phyloP scores from a whole-genome alignment of 2,329 filamentous ascomycete genomes.

The Incumbomyces delicatus region DNA sequence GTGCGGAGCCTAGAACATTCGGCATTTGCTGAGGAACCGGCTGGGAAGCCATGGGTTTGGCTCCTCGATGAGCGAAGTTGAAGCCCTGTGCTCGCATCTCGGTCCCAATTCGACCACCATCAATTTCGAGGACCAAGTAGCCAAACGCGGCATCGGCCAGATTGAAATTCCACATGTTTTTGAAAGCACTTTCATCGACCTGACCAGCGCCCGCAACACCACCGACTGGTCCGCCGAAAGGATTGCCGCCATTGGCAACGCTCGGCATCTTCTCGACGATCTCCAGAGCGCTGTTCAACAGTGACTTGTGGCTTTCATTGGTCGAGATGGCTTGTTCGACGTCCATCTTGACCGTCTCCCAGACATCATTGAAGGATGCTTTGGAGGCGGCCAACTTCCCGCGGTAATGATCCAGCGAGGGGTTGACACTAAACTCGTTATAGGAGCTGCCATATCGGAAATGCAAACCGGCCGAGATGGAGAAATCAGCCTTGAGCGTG shows the following conservation, averaged over 20 bases:
- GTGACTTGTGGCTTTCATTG: conserved; percentile 86
- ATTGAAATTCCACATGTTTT: conserved; percentile 99
- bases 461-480: conserved; percentile 90
- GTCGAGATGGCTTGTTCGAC: conserved; percentile 89
- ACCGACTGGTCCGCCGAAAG: conserved; percentile 77
- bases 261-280: conserved; percentile 98
- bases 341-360: conserved; percentile 95
- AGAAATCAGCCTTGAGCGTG: conserved; percentile 95
- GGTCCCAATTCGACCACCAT: conserved; percentile 89
- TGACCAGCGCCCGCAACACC: conserved; percentile 65
- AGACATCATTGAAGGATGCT: conserved; percentile 97
- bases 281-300: conserved; percentile 80
- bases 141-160: conserved; percentile 94
- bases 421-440: conserved; percentile 99
- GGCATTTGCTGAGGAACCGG: conserved; percentile 12
- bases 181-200: conserved; percentile 97
- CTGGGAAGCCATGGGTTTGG: conserved; percentile 26
- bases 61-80: conserved; percentile 93
- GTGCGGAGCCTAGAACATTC: conserved; percentile 8
- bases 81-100: conserved; percentile 99
- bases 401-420: conserved; percentile 93
- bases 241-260: conserved; percentile 89
- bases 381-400: conserved; percentile 97
- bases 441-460: conserved; percentile 99
- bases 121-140: conserved; percentile 88